Evolutionary conservation across 306 rosid genomes (phyloP), one percentile per base, ranked within the genome.

Genomic region (Trifolium pratense): DNA sequence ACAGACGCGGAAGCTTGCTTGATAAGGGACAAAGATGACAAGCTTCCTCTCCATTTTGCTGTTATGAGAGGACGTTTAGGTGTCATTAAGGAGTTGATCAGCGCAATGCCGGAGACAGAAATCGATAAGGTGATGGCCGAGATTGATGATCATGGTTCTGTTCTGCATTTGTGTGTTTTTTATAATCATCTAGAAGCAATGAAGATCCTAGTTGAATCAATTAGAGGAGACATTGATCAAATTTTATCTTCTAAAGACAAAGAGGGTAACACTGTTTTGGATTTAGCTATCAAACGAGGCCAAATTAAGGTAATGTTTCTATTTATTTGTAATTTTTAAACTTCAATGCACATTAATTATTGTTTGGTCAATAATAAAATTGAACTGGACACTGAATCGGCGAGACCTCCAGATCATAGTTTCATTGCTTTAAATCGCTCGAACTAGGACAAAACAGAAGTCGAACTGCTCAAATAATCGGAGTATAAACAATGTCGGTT

Each of bases 41-140:
- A 58, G 64, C 60, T 82, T 82, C 86, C 86, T 42, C 76, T 82
- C 5, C 77, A 78, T 48, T 61, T 68, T 32, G 80, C 82, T 15
- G 66, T 71, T 2, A 78, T 74, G 76, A 73, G 86, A 55, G 86
- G 86, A 12, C 79, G 39, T 16, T 5, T 81, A 5, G 81, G 23
- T 15, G 71, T 12, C 5, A 57, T 76, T 6, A 3, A 71, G 8
- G 81, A 76, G 59, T 48, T 76, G 66, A 46, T 57, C 5, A 70
- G 31, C 1, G 53, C 78, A 1, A 49, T 13, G 34, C 61, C 75
- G 9, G 18, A 71, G 1, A 64, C 66, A n/a, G 12, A 71, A 1
- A 55, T 49, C 3, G 20, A 57, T 71, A 3, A 21, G 7, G 65
- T 13, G 66, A 36, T 49, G 48, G 14, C 5, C 0, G 59, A 67